These are phyloP conservation scores for Eucalyptus albens DNA, from an alignment of 345 rosid genomes.

Conservation along the genomic window DNA sequence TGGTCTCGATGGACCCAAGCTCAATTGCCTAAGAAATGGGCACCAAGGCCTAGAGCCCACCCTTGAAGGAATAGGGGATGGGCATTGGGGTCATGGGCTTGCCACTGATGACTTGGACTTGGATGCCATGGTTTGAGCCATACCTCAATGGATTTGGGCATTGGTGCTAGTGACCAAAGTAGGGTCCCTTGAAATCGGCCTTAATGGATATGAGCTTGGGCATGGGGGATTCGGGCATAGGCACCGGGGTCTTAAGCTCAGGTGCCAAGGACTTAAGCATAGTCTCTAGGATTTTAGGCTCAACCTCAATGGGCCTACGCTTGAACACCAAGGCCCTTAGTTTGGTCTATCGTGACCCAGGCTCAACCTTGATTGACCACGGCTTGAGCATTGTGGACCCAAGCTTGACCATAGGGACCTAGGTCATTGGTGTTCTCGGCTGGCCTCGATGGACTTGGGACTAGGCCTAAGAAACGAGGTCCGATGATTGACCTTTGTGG, in stretches of 20 bases:
- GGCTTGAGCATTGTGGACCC: no score
- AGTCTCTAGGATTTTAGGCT: background rate
- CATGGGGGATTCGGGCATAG: background rate
- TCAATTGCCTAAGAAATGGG: background rate
- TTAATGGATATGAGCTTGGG: background rate
- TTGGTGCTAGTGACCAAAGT: background rate
- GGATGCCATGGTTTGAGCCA: background rate
- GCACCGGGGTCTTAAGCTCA: rapidly evolving
- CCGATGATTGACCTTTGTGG: no score
- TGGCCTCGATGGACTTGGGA: no score
- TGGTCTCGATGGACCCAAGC: background rate
- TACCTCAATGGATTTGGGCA: background rate
- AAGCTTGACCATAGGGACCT: no score
- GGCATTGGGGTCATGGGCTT: rapidly evolving
- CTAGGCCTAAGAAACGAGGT: no score
- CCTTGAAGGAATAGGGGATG: background rate
- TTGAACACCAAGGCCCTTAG: no score
- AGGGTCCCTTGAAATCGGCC: background rate
- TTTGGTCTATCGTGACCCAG: rapidly evolving
- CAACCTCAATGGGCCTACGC: background rate
- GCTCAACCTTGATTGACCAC: no score
- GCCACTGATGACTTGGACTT: rapidly evolving
- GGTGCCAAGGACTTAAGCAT: background rate
- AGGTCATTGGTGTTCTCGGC: no score
- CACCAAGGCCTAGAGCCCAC: background rate